Percentiles rank a stretch among this genome's conserved stretches.
Conservation (phyloP, 108 stramenopile genomes). For the Aurantiochytrium sp. region DNA sequence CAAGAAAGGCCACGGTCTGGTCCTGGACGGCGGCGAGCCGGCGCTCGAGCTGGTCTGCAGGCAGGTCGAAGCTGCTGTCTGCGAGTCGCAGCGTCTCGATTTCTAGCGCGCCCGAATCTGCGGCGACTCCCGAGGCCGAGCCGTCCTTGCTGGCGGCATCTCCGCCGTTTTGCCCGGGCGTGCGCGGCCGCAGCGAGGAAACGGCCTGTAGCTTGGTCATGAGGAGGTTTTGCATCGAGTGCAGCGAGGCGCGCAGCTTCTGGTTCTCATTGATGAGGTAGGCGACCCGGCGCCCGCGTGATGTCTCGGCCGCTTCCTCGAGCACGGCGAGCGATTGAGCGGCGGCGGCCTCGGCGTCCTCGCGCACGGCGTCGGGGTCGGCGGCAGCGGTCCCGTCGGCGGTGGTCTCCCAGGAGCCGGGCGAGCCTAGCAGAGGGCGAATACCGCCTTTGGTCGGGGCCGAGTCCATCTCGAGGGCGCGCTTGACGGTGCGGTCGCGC, state of each 20-base stretch:
- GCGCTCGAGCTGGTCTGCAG: neutral
- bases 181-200: neutral
- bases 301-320: neutral
- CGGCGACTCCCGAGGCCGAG: neutral
- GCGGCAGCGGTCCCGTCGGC: neutral
- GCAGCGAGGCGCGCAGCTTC: slow-evolving; percentile 5
- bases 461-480: neutral
- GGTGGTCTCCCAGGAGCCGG: neutral
- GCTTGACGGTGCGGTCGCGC: neutral
- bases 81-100: neutral
- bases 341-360: neutral
- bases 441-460: neutral
- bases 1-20: neutral
- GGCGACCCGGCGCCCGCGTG: neutral
- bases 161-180: too few species aligned
- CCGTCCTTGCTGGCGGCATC: neutral
- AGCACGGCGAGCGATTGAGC: neutral
- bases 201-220: neutral
- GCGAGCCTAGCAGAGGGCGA: neutral
- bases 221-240: neutral
- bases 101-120: neutral
- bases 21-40: neutral
- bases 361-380: neutral
- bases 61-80: neutral
- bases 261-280: neutral